These are phyloP conservation scores for Wickerhamiella kurtzmanii DNA, from an alignment of 805 yeast genomes.

Conservation along the genomic window DNA sequence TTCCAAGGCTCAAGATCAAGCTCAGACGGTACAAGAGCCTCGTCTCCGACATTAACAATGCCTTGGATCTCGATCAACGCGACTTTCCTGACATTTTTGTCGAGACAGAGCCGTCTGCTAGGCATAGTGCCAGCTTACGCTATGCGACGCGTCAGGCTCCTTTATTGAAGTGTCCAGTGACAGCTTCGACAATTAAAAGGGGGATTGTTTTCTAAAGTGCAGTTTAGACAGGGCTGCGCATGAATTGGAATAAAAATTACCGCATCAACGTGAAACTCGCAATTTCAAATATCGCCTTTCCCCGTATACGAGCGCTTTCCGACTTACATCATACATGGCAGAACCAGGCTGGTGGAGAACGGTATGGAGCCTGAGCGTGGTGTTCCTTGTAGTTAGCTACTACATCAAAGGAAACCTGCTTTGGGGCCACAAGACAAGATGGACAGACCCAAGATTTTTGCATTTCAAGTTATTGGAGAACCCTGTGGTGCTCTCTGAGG, in stretches of 20 bases:
- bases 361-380: constrained; percentile 8
- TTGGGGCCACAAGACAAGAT: constrained; percentile 50
- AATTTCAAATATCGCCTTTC: too few species aligned
- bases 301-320: too few species aligned
- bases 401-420: constrained; percentile 40
- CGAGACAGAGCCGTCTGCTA: constrained; percentile 5
- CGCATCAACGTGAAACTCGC: too few species aligned
- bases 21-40: constrained; percentile 12
- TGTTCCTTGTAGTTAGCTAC: constrained; percentile 8
- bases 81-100: not conserved
- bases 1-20: constrained; percentile 8
- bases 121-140: constrained; percentile 5
- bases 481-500: constrained; percentile 29
- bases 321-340: not conserved
- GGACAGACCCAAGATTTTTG: constrained; percentile 33
- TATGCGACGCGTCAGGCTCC: not conserved
- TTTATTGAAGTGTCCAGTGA: too few species aligned
- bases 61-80: constrained; percentile 17
- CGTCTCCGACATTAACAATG: constrained; percentile 12
- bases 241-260: too few species aligned
- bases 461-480: constrained; percentile 20
- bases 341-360: constrained; percentile 11
- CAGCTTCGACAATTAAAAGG: too few species aligned
- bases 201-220: too few species aligned
- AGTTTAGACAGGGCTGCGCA: too few species aligned